Base-by-base conservation (phyloP, 2,329 filamentous ascomycete species). In the Bertia moriformis region DNA sequence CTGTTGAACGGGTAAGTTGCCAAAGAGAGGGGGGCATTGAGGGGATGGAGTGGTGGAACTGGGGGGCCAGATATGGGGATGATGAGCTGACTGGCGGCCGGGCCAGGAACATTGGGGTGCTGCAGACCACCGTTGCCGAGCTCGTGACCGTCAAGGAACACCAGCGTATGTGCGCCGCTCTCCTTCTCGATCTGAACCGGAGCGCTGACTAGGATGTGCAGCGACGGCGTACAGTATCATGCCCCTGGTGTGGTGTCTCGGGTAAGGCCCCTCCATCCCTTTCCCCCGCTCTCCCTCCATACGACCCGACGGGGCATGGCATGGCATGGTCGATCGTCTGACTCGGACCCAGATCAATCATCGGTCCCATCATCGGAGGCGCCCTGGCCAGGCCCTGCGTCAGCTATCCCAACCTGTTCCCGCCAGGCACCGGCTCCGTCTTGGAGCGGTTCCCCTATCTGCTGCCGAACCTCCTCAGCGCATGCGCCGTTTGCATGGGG, bases 211-310 rank as follows among this genome's bases (percentile, higher is more conserved):
- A 41, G 52, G 58, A 47, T 41, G 38, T 40, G 39, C 44, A 87
- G 83, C 88, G 48, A 84, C 84, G 49, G 91, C 89, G 38, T 98
- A 93, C 61, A 86, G 89, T 12, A 88, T 96, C 48, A 95, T 98
- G 87, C 91, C 91, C 4, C 86, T 94, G 55, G 85, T 96, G 18
- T 98, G 91, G 91, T 95, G 88, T 55, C 71, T 98, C 52, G 91
- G 91, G 68, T 85, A 66, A 61, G 67, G 2, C 27, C 30, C 24
- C 39, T 38, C 12, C n/a, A 38, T 12, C 14, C 13, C 18, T 43
- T 40, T 29, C n/a, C n/a, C n/a, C n/a, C n/a, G n/a, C 40, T 24
- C 41, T 22, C 39, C 4, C 12, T 38, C 7, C 18, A 14, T 15
- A 10, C 10, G 20, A 32, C 18, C 19, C 18, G 32, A 27, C 17